Percentiles rank a stretch among this genome's conserved stretches.
These are phyloP conservation scores for Chloris gayana DNA, from an alignment of 176 grass and related monocot genomes.

Conservation along the genomic window DNA sequence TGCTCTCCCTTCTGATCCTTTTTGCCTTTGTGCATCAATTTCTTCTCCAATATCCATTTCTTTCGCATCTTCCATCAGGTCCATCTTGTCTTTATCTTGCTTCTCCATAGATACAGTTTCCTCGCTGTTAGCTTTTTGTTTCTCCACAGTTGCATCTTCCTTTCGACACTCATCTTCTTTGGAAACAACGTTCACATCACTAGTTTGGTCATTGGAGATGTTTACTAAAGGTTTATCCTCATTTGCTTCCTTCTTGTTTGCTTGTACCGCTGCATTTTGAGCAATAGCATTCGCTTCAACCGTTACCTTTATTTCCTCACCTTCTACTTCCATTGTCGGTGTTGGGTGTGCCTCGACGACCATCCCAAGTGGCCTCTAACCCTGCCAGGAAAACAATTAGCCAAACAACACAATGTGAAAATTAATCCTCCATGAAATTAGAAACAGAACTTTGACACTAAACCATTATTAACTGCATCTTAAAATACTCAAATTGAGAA, in stretches of 20 bases:
- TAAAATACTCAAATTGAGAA: not conserved
- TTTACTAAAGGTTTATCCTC: constrained; percentile 11
- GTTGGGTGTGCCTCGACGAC: constrained; percentile 8
- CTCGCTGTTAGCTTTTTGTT: not conserved
- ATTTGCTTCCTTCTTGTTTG: constrained; percentile 27
- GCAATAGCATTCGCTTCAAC: not conserved
- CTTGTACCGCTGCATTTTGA: constrained; percentile 6
- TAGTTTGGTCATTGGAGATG: not conserved
- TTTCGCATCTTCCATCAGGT: not conserved
- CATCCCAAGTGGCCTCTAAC: constrained; percentile 31
- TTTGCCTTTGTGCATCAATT: not conserved
- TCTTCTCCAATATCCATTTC: not conserved
- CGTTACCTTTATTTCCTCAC: constrained; percentile 16
- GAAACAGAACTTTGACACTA: not conserved
- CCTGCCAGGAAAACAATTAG: not conserved
- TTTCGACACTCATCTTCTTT: not conserved
- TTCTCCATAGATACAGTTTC: not conserved
- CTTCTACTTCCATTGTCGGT: constrained; percentile 17
- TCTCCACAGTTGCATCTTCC: not conserved
- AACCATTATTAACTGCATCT: too few relatives aligned
- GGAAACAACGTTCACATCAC: not conserved
- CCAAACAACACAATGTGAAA: not conserved
- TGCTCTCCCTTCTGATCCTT: too few relatives aligned
- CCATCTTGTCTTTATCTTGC: constrained; percentile 1
- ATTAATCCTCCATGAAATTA: too few relatives aligned